Conservation (phyloP, 148 eudicot species). For the Oxyria digyna region DNA sequence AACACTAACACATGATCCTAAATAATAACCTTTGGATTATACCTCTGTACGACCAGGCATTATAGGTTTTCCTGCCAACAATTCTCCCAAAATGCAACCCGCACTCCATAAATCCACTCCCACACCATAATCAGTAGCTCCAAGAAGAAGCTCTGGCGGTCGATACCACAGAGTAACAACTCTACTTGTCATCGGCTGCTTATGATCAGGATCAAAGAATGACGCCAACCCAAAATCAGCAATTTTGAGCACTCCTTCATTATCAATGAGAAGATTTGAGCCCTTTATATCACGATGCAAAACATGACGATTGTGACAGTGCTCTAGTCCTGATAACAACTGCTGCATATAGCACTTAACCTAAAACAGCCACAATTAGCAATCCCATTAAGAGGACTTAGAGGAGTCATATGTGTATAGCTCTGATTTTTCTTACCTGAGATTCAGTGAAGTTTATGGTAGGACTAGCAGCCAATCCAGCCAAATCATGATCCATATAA, state of each 20-base stretch:
- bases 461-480: constrained; percentile 75
- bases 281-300: constrained; percentile 85
- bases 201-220: constrained; percentile 59
- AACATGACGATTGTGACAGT: constrained; percentile 63
- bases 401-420: too few relatives aligned
- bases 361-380: constrained; percentile 17
- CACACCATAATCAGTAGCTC: constrained; percentile 74
- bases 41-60: constrained; percentile 96
- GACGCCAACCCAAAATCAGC: constrained; percentile 91
- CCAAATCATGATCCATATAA: constrained; percentile 81
- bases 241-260: constrained; percentile 60
- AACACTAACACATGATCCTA: neutral
- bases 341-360: constrained; percentile 83
- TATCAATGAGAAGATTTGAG: constrained; percentile 70
- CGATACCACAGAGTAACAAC: constrained; percentile 89
- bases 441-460: constrained; percentile 60
- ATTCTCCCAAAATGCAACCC: constrained; percentile 77
- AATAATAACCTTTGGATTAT: neutral
- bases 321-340: constrained; percentile 77
- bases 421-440: too few relatives aligned
- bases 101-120: constrained; percentile 89
- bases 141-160: constrained; percentile 85
- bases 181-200: constrained; percentile 80
- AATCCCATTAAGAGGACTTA: neutral
- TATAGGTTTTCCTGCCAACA: constrained; percentile 74